Evolutionary conservation across 768 basidiomycete genomes (phyloP).

Genomic region (Tulasnella sp.): DNA sequence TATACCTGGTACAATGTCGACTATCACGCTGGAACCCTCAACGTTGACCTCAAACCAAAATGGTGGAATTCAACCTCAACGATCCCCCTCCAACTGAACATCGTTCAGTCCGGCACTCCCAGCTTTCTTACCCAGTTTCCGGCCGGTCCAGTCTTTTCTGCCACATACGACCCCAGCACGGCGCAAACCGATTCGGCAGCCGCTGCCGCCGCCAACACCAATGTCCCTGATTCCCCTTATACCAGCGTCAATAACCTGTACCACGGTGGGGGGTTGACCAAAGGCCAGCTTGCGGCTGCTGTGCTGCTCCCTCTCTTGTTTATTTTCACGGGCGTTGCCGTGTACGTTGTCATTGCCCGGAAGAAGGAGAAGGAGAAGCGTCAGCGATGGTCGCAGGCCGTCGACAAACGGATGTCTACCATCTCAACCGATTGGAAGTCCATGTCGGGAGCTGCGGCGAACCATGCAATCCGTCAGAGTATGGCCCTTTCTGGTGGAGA

Average conservation of each 20-base stretch:
- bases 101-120: slow-evolving; percentile 23
- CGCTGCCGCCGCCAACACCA: slow-evolving; percentile 6
- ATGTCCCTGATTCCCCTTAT: slow-evolving; percentile 6
- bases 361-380: slow-evolving; percentile 17
- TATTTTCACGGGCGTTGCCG: not conserved
- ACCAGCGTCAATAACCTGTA: slow-evolving; percentile 5
- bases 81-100: slow-evolving; percentile 25
- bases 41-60: slow-evolving; percentile 24
- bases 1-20: slow-evolving; percentile 24
- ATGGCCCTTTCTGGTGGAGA: slow-evolving; percentile 14
- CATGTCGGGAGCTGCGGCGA: slow-evolving; percentile 11
- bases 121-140: slow-evolving; percentile 22
- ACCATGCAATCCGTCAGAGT: slow-evolving; percentile 16
- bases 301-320: slow-evolving; percentile 17
- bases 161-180: slow-evolving; percentile 21
- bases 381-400: slow-evolving; percentile 14
- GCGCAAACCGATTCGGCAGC: slow-evolving; percentile 1
- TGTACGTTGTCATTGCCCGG: slow-evolving; percentile 16
- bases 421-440: slow-evolving; percentile 19
- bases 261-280: slow-evolving; percentile 5
- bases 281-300: slow-evolving; percentile 18
- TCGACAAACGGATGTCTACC: slow-evolving; percentile 20
- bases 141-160: slow-evolving; percentile 26
- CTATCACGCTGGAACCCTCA: slow-evolving; percentile 23
- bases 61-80: slow-evolving; percentile 29